phyloP scores from a whole-genome alignment of 108 stramenopile genomes.

The Fragilaria crotonensis region DNA sequence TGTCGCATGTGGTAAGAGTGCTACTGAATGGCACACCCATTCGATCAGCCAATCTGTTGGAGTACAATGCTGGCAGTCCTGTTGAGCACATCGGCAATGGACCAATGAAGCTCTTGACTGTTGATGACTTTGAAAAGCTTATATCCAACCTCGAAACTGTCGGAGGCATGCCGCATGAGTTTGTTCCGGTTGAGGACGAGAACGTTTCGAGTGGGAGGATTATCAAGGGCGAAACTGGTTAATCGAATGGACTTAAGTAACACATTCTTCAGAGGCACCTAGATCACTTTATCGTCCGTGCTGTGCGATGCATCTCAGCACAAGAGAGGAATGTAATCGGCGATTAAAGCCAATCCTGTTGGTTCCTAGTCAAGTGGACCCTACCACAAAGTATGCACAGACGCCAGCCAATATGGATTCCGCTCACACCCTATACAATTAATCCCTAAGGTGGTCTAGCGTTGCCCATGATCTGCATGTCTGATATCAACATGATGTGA shows the following conservation, averaged over 20 bases:
- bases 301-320: too few species aligned
- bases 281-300: too few species aligned
- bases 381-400: too few species aligned
- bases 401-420: too few species aligned
- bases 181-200: background rate
- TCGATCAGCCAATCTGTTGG: background rate
- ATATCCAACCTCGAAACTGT: constrained; percentile 12
- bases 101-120: constrained; percentile 12
- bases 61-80: constrained; percentile 1
- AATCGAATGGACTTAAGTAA: too few species aligned
- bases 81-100: constrained; percentile 4
- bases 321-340: too few species aligned
- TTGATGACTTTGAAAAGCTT: constrained; percentile 17
- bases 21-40: constrained; percentile 29
- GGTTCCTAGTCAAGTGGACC: too few species aligned
- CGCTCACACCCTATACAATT: too few species aligned
- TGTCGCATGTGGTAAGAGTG: constrained; percentile 15
- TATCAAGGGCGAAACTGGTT: background rate
- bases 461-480: constrained; percentile 74
- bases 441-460: background rate
- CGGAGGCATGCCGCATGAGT: background rate
- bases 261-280: too few species aligned
- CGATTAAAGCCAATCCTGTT: too few species aligned
- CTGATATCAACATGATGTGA: constrained; percentile 94
- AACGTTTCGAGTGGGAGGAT: background rate